Evolutionary conservation across 1,139 yeast species (phyloP), one percentile per base, ranked within the genome.

Genomic region (Hyphopichia pseudoburtonii): DNA sequence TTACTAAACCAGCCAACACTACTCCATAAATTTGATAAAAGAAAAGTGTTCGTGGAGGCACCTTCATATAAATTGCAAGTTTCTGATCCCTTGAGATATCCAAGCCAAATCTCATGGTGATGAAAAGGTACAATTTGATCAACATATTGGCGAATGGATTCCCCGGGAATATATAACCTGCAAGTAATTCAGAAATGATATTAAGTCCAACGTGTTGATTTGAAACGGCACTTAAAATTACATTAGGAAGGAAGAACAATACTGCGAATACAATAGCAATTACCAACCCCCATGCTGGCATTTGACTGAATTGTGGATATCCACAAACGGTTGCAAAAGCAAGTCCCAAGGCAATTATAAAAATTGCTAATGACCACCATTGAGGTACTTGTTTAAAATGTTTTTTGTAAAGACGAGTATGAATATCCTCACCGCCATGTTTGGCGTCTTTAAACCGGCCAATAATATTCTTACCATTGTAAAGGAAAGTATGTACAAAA

Each of bases 31-130:
- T 44, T 29, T 50, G 56, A 31, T 43, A 41, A 17, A 46, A 28
- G 62, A 78, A 78, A 38, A 78, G 52, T 0, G 81, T 70, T 40
- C 75, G 56, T 16, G 83, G 83, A 8, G 82, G 78, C 29, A 78
- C 53, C 38, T 70, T 74, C 29, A 73, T 59, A 51, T 79, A 79
- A 51, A 77, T 83, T 2, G 76, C 82, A 59, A 71, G 47, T 54
- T 78, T 78, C 54, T 74, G 73, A 45, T 73, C 74, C 4, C 44
- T 34, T 11, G 49, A 44, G 23, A 51, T 50, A 28, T 42, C 48
- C 27, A 53, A 41, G 3, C 56, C 58, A 29, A 51, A 54, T 37
- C 55, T 47, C 42, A 51, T 51, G 3, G 55, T 55, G 34, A 51
- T 53, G 30, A 50, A 65, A 3, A 69, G 69, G 35, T 62, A 59